Base-by-base conservation (phyloP, 441 rosid genomes). In the Brassica balearica region DNA sequence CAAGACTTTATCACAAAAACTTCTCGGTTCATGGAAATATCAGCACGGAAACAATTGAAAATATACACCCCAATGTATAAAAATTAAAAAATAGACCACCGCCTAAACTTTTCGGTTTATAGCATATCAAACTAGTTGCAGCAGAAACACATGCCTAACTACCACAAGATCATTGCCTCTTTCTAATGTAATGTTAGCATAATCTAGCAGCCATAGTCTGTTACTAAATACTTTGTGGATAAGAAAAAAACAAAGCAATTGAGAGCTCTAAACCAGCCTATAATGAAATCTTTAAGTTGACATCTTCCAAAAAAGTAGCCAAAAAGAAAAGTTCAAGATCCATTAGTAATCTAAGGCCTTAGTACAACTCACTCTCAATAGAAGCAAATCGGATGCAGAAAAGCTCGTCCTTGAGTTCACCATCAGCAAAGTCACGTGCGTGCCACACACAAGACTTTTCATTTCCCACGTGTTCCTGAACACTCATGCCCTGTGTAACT, bases 371-470 rank as follows among this genome's bases (percentile, higher is more conserved):
- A 77, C 84, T 77, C 46, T 81, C 81, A 25, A 82, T 58, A 4
- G 84, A 74, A 68, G 82, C 82, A 74, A 82, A 82, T 51, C 84
- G 69, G 63, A 82, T 82, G 63, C 84, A 82, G 79, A 82, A 82
- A 56, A 82, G 84, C 70, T 82, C 84, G 59, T 82, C 84, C 43
- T 82, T 82, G 6, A 90, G 77, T 79, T 90, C 94, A 8, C 89
- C 92, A 79, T 90, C 94, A 17, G 92, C 90, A 74, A 85, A 90
- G 83, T 90, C 94, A 63, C 85, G 69, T 8, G 91, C 91, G 22
- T 87, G 90, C 94, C 92, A 90, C 4, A 88, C 86, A 72, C 92
- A 90, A 0, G 94, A 90, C 74, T 90, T 90, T 8, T 90, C 94
- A 56, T 90, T 90, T 63, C 94, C 94, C 14, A 85, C 81, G 65